A percentile compares a stretch with the other conserved stretches of the same genome.
Conservation (phyloP, 2,329 filamentous ascomycete species). For the Trichoderma atroviride region DNA sequence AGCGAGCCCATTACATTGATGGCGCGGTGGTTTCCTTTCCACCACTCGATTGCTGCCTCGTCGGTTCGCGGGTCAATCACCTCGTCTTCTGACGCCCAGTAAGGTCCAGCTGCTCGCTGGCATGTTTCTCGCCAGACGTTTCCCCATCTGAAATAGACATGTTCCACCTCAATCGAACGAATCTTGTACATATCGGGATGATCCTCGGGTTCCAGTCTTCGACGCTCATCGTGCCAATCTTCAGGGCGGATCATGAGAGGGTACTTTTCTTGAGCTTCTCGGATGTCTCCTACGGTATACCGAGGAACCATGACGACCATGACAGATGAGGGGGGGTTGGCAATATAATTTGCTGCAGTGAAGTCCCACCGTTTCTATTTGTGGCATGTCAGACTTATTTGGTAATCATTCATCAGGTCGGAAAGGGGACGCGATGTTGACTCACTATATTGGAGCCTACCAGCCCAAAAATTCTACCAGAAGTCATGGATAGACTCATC, state of each 20-base stretch:
- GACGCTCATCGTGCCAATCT: background rate
- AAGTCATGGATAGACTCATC: slow-evolving; percentile 32
- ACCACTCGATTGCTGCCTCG: background rate
- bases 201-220: background rate
- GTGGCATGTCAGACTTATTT: background rate
- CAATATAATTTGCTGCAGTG: slow-evolving; percentile 27
- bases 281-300: slow-evolving; percentile 32
- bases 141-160: background rate
- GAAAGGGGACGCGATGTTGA: background rate
- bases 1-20: slow-evolving; percentile 19
- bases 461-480: slow-evolving; percentile 32
- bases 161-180: background rate
- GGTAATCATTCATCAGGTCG: background rate
- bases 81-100: background rate
- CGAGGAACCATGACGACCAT: slow-evolving; percentile 36
- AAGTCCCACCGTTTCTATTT: slow-evolving; percentile 38
- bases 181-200: background rate
- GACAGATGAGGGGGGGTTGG: slow-evolving; percentile 31
- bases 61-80: slow-evolving; percentile 1
- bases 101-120: background rate
- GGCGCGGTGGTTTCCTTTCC: background rate
- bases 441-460: slow-evolving; percentile 34
- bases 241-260: slow-evolving; percentile 12
- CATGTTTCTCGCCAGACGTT: background rate
- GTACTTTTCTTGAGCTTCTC: slow-evolving; percentile 16